phyloP scores from a whole-genome alignment of 2,329 filamentous ascomycete species.

The Apiospora arundinis region DNA sequence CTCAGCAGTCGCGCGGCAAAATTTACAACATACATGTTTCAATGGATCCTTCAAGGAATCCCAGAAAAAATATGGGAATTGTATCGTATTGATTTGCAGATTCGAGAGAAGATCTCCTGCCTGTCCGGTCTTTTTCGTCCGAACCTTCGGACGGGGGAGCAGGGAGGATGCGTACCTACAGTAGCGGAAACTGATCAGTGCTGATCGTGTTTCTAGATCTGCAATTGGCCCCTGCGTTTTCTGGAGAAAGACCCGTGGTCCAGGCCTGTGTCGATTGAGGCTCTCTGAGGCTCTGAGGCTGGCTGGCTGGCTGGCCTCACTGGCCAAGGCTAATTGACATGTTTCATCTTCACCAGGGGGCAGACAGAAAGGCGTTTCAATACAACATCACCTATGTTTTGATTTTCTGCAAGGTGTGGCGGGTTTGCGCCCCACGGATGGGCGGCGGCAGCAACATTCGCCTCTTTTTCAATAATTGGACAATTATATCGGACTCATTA shows the following conservation, averaged over 20 bases:
- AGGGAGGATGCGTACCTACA: not conserved
- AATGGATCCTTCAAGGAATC: not conserved
- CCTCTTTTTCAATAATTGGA: no score
- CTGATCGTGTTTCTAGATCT: constrained; percentile 18
- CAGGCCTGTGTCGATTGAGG: not conserved
- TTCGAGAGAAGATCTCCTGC: not conserved
- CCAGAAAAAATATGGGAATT: not conserved
- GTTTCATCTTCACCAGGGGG: constrained; percentile 4
- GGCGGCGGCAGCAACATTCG: not conserved
- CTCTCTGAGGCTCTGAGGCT: not conserved
- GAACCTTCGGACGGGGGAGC: not conserved
- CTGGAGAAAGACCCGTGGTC: not conserved
- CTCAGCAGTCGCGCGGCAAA: constrained; percentile 11
- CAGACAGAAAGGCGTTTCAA: not conserved
- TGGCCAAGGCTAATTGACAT: not conserved
- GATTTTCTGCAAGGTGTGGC: not conserved
- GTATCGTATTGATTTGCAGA: not conserved
- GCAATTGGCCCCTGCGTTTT: constrained; percentile 14
- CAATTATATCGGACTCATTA: no score
- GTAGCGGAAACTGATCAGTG: not conserved
- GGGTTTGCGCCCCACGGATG: no score
- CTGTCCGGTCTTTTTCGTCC: constrained; percentile 4
- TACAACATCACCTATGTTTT: constrained; percentile 1
- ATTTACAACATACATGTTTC: not conserved
- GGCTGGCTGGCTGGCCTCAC: not conserved